Evolutionary conservation across 305 asterid species (phyloP).

Genomic region (Nicotiana rustica): DNA sequence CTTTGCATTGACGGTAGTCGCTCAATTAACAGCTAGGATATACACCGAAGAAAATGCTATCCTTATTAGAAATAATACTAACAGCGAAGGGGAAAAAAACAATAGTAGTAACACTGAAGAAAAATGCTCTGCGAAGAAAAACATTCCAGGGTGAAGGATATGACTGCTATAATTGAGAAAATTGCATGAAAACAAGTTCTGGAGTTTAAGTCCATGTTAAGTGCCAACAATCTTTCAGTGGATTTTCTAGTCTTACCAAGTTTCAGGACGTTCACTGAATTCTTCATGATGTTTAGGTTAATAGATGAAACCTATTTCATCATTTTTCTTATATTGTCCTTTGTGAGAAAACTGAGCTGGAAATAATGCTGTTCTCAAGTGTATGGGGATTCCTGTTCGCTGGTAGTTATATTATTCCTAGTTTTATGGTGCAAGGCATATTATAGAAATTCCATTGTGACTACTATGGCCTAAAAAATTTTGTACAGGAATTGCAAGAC

Average conservation of each 20-base stretch:
- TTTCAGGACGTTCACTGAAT: too few relatives aligned
- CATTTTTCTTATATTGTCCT: background rate
- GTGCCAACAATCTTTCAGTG: background rate
- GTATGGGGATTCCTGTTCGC: background rate
- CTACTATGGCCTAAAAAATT: slow-evolving; percentile 3
- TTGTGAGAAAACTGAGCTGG: background rate
- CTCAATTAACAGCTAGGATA: background rate
- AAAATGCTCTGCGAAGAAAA: background rate
- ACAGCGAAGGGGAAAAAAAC: background rate
- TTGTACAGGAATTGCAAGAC: slow-evolving; percentile 59
- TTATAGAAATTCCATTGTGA: background rate
- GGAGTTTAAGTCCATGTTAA: slow-evolving; percentile 1
- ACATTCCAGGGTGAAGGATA: background rate
- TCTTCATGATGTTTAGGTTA: too few relatives aligned
- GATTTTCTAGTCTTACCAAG: too few relatives aligned
- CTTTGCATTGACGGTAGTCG: background rate
- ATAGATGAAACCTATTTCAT: background rate
- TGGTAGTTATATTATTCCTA: background rate
- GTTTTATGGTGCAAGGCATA: background rate
- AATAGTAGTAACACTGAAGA: background rate
- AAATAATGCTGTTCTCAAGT: background rate
- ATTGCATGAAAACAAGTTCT: slow-evolving; percentile 10
- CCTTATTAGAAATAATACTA: too few relatives aligned
- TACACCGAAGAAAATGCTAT: background rate
- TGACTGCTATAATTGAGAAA: background rate